Base-by-base conservation (phyloP, 352 stramenopile genomes). In the Phytopythium montanum region DNA sequence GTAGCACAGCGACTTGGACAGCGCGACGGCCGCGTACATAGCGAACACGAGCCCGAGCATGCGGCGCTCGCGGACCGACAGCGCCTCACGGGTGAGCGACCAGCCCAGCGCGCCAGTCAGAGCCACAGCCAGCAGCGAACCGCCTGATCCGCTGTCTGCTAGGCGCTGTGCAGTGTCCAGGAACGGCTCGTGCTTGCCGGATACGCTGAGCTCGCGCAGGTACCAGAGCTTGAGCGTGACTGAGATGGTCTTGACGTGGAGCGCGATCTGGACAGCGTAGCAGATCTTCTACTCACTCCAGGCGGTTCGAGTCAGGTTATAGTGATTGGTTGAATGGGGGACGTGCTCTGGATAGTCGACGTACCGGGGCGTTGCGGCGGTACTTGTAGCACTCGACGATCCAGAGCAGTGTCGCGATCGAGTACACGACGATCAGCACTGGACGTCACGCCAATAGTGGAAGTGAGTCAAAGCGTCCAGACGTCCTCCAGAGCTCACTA, bases 71-170 rank as follows among this genome's bases (percentile, higher is more conserved):
- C 72, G 68, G 2, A 54, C 49, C 19, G 69, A 78, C 8, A 88
- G 65, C n/a, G 54, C 31, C 25, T 81, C 66, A 19, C 81, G 72
- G 45, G 72, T 86, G 36, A 87, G 66, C 7, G 81, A 88, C 81
- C 81, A 91, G 0, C 79, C 79, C 8, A 91, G 70, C n/a, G 81
- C 68, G 3, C 68, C 68, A 3, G 83, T 67, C 34, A 87, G 65
- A 48, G 85, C 68, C 28, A 88, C 68, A 14, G 59, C 67, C 0
- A 87, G 54, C 12, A 91, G 62, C 13, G 70, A 58, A 0, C 74
- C 72, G 52, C 42, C 81, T 2, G 69, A 62, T 3, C 56, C 56
- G 52, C 78, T 87, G 39, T 87, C 76, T 2, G 60, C 52, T 1
- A 79, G 38, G 21, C 80, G 64, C 26, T 76, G 70, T 0, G 62